These are phyloP conservation scores for Penicillium manginii DNA, from an alignment of 495 filamentous ascomycete genomes.

Conservation along the genomic window DNA sequence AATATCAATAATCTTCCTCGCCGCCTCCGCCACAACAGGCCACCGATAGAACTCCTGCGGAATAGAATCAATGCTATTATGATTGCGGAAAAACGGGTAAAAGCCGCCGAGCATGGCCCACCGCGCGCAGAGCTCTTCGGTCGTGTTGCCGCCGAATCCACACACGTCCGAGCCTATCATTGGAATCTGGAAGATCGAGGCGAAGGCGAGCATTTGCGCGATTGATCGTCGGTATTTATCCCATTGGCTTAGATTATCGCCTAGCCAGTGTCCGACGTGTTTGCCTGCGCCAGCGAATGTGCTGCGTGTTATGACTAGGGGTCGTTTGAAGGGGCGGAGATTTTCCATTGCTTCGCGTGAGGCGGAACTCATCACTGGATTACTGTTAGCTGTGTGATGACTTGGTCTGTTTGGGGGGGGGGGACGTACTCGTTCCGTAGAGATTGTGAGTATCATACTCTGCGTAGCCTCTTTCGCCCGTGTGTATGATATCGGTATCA, in stretches of 20 bases:
- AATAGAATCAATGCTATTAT: slow-evolving; percentile 56
- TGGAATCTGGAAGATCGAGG: slow-evolving; percentile 79
- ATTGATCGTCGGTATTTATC: slow-evolving; percentile 72
- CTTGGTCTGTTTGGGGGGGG: not conserved
- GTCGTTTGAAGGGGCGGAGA: slow-evolving; percentile 67
- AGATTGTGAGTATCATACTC: slow-evolving; percentile 88
- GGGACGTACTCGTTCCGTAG: slow-evolving; percentile 68
- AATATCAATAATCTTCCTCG: slow-evolving; percentile 71
- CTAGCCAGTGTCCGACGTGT: slow-evolving; percentile 83
- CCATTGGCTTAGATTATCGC: slow-evolving; percentile 81
- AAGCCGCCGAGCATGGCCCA: slow-evolving; percentile 86
- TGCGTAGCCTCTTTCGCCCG: slow-evolving; percentile 58
- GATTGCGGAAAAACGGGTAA: slow-evolving; percentile 83
- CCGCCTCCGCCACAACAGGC: slow-evolving; percentile 64
- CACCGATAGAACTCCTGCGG: slow-evolving; percentile 83
- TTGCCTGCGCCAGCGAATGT: slow-evolving; percentile 82
- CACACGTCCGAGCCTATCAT: slow-evolving; percentile 88
- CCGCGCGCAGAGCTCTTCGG: slow-evolving; percentile 77
- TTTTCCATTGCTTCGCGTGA: slow-evolving; percentile 69
- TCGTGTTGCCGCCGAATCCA: slow-evolving; percentile 73
- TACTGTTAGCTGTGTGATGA: slow-evolving; percentile 6
- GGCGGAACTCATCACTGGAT: slow-evolving; percentile 71
- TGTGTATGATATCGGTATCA: slow-evolving; percentile 73
- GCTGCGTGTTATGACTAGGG: slow-evolving; percentile 80
- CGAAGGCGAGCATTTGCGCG: slow-evolving; percentile 70